A percentile compares a stretch with the other conserved stretches of the same genome.
Evolutionary conservation across 2,329 filamentous ascomycete species (phyloP).

Genomic region (Ophiocordyceps polyrhachis-furcata): DNA sequence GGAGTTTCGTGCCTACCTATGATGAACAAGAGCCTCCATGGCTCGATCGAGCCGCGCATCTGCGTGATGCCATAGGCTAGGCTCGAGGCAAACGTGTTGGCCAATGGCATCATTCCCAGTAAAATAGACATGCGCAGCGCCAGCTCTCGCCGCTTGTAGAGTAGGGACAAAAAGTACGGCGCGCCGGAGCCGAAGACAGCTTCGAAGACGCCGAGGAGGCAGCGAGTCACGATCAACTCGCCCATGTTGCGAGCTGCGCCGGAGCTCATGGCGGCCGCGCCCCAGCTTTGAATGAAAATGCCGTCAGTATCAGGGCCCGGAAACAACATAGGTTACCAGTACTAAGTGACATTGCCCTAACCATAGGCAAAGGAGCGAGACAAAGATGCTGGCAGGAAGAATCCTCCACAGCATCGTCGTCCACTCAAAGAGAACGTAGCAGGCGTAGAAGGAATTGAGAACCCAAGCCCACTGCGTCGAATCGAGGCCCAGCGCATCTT

Average conservation of each 20-base stretch:
- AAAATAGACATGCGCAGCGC: conserved; percentile 11
- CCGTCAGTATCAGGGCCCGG: not conserved
- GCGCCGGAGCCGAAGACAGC: conserved; percentile 9
- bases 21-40: conserved; percentile 14
- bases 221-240: conserved; percentile 7
- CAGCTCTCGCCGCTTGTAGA: conserved; percentile 14
- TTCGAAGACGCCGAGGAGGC: conserved; percentile 12
- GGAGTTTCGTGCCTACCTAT: conserved; percentile 3
- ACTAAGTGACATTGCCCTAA: not conserved
- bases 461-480: conserved; percentile 8
- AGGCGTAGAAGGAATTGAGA: conserved; percentile 10
- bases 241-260: conserved; percentile 6
- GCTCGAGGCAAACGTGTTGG: conserved; percentile 14
- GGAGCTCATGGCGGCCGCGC: conserved; percentile 6
- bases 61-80: conserved; percentile 15
- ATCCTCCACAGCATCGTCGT: conserved; percentile 8
- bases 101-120: conserved; percentile 12
- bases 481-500: conserved; percentile 5
- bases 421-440: conserved; percentile 9
- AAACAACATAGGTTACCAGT: not conserved
- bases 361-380: conserved; percentile 7
- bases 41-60: conserved; percentile 7
- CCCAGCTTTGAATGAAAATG: not conserved
- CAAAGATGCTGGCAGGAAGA: conserved; percentile 7
- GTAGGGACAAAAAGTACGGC: conserved; percentile 14